phyloP scores from a whole-genome alignment of 768 basidiomycete species.

The Mycena vulgaris region DNA sequence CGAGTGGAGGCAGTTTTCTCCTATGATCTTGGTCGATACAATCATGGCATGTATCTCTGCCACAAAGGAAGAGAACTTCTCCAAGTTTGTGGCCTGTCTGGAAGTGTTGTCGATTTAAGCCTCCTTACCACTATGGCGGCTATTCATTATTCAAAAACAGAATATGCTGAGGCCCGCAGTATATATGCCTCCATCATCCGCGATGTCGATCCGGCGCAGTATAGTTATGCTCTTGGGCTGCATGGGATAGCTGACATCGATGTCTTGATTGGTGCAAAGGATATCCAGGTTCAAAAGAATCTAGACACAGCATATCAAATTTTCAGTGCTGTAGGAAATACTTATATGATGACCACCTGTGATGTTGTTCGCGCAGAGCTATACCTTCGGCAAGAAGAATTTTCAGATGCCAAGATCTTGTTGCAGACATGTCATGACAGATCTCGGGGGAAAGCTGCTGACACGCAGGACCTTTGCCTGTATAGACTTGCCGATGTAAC shows the following conservation, averaged over 20 bases:
- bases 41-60: background rate
- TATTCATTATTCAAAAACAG: background rate
- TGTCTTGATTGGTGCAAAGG: background rate
- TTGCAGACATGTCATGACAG: background rate
- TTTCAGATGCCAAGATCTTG: background rate
- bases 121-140: background rate
- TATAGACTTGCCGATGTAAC: background rate
- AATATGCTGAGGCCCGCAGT: background rate
- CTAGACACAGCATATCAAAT: background rate
- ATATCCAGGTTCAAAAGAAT: background rate
- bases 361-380: slow-evolving; percentile 1
- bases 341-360: background rate
- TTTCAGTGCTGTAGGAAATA: background rate
- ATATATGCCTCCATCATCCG: background rate
- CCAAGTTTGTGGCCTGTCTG: background rate
- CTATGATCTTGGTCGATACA: background rate
- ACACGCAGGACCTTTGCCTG: background rate
- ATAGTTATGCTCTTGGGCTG: background rate
- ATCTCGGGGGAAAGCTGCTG: background rate
- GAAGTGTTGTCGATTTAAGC: background rate
- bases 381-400: background rate
- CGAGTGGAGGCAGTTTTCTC: background rate
- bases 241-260: background rate
- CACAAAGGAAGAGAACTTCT: background rate
- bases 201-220: background rate